Evolutionary conservation across 2,329 filamentous ascomycete genomes (phyloP).

Genomic region (Ceratocystis diversiconidia): DNA sequence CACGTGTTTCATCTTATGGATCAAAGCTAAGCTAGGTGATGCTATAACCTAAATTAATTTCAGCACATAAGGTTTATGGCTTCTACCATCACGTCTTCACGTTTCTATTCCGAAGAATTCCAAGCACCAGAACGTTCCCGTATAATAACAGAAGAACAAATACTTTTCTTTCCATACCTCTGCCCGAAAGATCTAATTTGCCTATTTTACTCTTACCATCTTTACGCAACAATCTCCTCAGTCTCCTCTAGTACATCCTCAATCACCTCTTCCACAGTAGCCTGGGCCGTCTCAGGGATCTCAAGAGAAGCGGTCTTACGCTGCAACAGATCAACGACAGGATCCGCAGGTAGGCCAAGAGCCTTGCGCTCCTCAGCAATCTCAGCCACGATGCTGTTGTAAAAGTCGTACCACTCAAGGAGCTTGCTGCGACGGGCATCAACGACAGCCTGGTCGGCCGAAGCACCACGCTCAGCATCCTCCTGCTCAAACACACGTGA

Average conservation of each 20-base stretch:
- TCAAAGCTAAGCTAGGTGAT: too few species aligned
- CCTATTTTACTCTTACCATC: constrained; percentile 1
- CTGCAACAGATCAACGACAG: constrained; percentile 46
- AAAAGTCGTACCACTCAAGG: constrained; percentile 80
- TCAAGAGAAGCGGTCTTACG: constrained; percentile 41
- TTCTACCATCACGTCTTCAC: background rate
- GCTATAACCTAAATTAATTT: too few species aligned
- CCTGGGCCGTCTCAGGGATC: constrained; percentile 39
- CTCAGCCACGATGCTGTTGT: constrained; percentile 57
- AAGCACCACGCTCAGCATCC: constrained; percentile 83
- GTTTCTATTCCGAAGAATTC: background rate
- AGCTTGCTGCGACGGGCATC: constrained; percentile 71
- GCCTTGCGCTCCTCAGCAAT: constrained; percentile 55
- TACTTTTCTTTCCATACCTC: constrained; percentile 17
- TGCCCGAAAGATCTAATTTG: constrained; percentile 11
- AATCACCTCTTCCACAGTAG: constrained; percentile 73
- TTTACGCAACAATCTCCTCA: constrained; percentile 53
- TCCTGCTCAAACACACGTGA: constrained; percentile 88
- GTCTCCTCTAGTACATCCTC: constrained; percentile 74
- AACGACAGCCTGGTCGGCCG: constrained; percentile 85
- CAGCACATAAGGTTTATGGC: too few species aligned
- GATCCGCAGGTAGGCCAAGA: constrained; percentile 51
- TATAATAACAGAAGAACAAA: constrained; percentile 12
- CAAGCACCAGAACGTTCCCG: background rate
- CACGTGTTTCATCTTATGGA: too few species aligned